Conservation (phyloP, 225 moss, liverwort and hornwort genomes). For the Climacium dendroides region DNA sequence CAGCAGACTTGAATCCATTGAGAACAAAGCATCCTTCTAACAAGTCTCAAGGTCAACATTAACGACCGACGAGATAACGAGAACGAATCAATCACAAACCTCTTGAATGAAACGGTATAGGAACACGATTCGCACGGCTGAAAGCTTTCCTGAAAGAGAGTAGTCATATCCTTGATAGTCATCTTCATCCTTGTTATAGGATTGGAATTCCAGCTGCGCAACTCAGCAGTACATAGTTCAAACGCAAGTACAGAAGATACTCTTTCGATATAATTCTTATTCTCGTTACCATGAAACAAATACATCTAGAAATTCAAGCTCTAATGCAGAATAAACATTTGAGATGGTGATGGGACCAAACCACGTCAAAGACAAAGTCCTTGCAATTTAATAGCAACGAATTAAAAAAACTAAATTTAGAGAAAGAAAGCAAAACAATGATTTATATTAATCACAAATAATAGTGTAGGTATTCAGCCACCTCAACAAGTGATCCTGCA, state of each 20-base stretch:
- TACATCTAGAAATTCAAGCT: neutral
- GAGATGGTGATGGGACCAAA: neutral
- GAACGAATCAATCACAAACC: constrained; percentile 28
- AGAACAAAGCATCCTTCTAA: neutral
- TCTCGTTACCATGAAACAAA: neutral
- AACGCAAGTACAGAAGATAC: neutral
- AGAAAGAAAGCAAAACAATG: neutral
- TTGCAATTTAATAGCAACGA: neutral
- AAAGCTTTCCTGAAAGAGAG: constrained; percentile 80
- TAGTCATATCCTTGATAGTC: constrained; percentile 89
- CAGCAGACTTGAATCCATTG: neutral
- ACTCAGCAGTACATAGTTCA: constrained; percentile 2
- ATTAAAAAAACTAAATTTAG: neutral
- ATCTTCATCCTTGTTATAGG: constrained; percentile 92
- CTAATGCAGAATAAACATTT: neutral
- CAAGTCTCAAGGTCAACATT: neutral
- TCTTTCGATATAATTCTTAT: neutral
- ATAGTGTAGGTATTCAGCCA: constrained; percentile 4
- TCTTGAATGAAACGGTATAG: constrained; percentile 97
- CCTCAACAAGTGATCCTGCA: constrained; percentile 95
- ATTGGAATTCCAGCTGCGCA: constrained; percentile 78
- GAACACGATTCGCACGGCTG: constrained; percentile 94
- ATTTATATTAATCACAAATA: neutral
- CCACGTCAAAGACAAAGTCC: neutral
- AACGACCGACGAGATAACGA: neutral